These are phyloP conservation scores for Argentina anserina DNA, from an alignment of 306 rosid genomes.

Conservation along the genomic window DNA sequence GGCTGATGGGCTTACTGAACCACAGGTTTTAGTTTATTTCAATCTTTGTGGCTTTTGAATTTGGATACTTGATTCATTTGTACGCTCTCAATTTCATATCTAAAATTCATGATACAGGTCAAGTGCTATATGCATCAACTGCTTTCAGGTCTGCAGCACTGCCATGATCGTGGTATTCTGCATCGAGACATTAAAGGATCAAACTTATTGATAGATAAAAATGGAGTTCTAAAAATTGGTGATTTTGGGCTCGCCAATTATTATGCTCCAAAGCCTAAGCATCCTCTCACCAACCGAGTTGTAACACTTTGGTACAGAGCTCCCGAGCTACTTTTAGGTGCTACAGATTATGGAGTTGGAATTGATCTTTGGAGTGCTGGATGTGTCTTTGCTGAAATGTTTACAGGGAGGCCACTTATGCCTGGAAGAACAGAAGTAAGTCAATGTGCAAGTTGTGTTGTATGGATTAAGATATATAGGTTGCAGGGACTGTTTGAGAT, in stretches of 20 bases:
- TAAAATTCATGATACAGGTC: conserved; percentile 51
- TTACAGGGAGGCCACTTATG: conserved; percentile 63
- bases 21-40: conserved; percentile 58
- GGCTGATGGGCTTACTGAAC: conserved; percentile 58
- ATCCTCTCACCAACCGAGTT: conserved; percentile 75
- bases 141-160: conserved; percentile 87
- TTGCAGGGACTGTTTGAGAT: background rate
- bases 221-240: conserved; percentile 82
- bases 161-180: conserved; percentile 82
- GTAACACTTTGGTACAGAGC: conserved; percentile 97
- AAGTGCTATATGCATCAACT: conserved; percentile 89
- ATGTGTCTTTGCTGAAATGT: conserved; percentile 87
- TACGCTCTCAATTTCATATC: conserved; percentile 23
- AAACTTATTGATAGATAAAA: conserved; percentile 72
- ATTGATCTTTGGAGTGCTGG: conserved; percentile 98
- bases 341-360: conserved; percentile 72
- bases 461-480: background rate
- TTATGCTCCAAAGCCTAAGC: conserved; percentile 39
- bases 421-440: conserved; percentile 82
- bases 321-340: conserved; percentile 80
- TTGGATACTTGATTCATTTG: conserved; percentile 15
- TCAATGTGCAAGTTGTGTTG: background rate
- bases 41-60: conserved; percentile 5
- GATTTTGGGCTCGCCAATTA: conserved; percentile 88
- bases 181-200: conserved; percentile 92